Evolutionary conservation across 228 moss, liverwort and hornwort genomes (phyloP), one percentile per base, ranked within the genome.

Genomic region (Sphagnum fallax): DNA sequence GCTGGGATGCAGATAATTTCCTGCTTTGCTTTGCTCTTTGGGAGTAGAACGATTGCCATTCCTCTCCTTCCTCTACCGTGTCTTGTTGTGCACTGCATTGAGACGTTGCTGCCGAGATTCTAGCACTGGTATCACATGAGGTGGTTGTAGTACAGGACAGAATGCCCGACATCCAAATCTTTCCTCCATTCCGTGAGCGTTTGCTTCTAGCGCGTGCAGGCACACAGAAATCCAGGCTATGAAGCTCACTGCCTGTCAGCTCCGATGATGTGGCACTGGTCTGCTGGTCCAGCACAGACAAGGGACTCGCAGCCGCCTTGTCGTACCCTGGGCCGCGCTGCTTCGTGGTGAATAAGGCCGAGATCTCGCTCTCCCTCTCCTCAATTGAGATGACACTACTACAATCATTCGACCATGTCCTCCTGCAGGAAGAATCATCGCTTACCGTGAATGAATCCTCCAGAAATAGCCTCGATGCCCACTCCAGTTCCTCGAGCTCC

Each of bases 191-290:
- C 63, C 94, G 82, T 4, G 90, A 88, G 61, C 94, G 77, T 66
- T 94, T 94, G 85, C 91, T 94, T 63, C 94, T 82, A 16, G 94
- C 91, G 14, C 94, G 82, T 0, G 88, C 94, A 6, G 88, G 94
- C 16, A 91, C 91, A 13, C 79, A 70, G 18, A 89, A 80, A 59
- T 85, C 79, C 12, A 79, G 69, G 55, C 77, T 74, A 66, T 86
- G 80, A 32, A 32, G 32, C 32, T 32, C 32, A 32, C 2, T 32
- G 0, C 77, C 86, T 5, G 47, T 83, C 50, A 76, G 77, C 10
- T 83, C 83, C 6, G 83, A 89, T 4, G 90, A 91, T 49, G 91
- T 85, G 5, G 75, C 83, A 55, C 84, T 88, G 65, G 80, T 88
- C 2, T 32, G 32, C 32, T 32, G 32, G 73, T 94, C 94, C 67